A percentile compares a stretch with the other conserved stretches of the same genome.
Evolutionary conservation across 108 stramenopile genomes (phyloP).

Genomic region (Parietichytrium sp.): DNA sequence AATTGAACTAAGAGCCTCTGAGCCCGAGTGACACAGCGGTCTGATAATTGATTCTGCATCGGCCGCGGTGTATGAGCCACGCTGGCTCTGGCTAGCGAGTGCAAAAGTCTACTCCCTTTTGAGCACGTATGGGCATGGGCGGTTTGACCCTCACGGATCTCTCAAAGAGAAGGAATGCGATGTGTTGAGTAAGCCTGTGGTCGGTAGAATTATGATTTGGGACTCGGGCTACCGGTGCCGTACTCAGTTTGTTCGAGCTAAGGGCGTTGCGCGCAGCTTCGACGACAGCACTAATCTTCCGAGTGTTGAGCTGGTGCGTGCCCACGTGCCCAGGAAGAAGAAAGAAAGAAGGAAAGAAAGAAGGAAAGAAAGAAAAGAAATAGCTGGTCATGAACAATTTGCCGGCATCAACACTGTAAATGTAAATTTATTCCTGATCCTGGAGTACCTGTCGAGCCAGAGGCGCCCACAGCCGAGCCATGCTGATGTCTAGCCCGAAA

Average conservation of each 20-base stretch:
- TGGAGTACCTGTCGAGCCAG: not conserved
- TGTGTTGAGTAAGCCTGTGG: not conserved
- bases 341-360: not conserved
- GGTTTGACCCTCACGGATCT: too few relatives aligned
- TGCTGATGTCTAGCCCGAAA: slow-evolving; percentile 5
- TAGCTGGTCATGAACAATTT: not conserved
- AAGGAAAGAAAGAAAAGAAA: not conserved
- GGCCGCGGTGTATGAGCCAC: too few relatives aligned
- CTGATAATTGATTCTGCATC: too few relatives aligned
- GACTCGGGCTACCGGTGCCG: not conserved
- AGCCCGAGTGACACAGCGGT: too few relatives aligned
- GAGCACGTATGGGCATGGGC: too few relatives aligned
- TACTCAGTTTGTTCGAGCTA: too few relatives aligned
- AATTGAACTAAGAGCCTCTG: too few relatives aligned
- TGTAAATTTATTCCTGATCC: too few relatives aligned
- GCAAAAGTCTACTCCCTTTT: too few relatives aligned
- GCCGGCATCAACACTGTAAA: too few relatives aligned
- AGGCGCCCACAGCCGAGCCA: not conserved
- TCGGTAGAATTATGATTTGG: not conserved
- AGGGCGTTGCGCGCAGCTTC: too few relatives aligned
- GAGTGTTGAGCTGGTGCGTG: not conserved
- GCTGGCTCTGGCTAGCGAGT: too few relatives aligned
- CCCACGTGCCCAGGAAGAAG: not conserved
- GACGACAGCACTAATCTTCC: not conserved
- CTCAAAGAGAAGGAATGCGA: not conserved